Evolutionary conservation across 2,329 filamentous ascomycete species (phyloP), one percentile per base, ranked within the genome.

Genomic region (Cladosporium sp.): DNA sequence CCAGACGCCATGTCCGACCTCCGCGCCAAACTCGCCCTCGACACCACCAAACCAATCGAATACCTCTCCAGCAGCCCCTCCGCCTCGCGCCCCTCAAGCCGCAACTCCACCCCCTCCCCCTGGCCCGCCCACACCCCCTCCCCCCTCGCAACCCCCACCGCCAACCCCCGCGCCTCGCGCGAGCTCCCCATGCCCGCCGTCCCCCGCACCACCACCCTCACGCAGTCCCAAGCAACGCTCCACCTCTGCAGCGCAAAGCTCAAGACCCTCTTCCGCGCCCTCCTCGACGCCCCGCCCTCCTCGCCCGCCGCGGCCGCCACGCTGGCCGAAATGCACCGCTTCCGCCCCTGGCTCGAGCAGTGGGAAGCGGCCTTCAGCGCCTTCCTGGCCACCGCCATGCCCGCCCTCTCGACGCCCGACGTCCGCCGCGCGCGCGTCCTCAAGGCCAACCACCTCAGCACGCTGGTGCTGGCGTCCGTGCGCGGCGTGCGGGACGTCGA

Each of bases 361-460:
- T 67, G 64, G 65, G 65, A 67, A 41, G 49, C 56, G 19, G 61
- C 63, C 4, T 66, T 67, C 56, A 63, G 61, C 1, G 53, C 58
- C 9, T 66, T 61, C 49, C 57, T 67, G 1, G 60, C 59, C 5
- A 51, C 56, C 4, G 51, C 59, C 9, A 63, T 64, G 62, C 49
- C 63, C 2, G 46, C 54, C 10, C 63, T 67, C 60, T 56, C 56
- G 14, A 35, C 22, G 5, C 58, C 62, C n/a, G 63, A 66, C 31
- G 53, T 66, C n/a, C 60, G 59, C 11, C 56, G 53, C 14, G 64
- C 57, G 38, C 58, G 65, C 9, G 56, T 66, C 9, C 56, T 67
- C 19, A 67, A 67, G 49, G 63, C 65, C 5, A 67, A 67, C 43
- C 65, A 67, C 38, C 54, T 67, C 4, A 60, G 59, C 31, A 65